Base-by-base conservation (phyloP, 116 monocot genomes). In the Papilionanthe hybrid region DNA sequence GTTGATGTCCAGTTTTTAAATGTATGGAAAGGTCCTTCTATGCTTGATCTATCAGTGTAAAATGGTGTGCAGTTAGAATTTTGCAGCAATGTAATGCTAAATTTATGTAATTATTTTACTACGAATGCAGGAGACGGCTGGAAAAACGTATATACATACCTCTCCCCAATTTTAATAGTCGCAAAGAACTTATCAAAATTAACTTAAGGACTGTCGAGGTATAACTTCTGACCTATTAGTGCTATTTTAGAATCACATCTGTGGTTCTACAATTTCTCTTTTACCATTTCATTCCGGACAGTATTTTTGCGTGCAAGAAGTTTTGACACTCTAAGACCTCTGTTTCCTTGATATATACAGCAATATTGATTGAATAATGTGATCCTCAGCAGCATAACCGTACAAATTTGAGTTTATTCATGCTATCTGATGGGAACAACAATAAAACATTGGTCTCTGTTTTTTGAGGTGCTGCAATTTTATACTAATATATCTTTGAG, bases 71-170 rank as follows among this genome's bases (percentile, higher is more conserved):
- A 42, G 72, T 72, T 72, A 44, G 43, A 69, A 69, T n/a, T 72
- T 43, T 44, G 20, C 44, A 72, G 43, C 32, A 43, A 1, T 43
- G 1, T 42, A 49, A 42, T 44, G 75, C 5, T 20, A 28, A 12
- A 49, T 9, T n/a, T 2, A 20, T 25, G 32, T 71, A 55, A 25
- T 80, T 41, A 56, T 32, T 77, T 5, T 41, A 82, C 28, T 77
- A 78, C 42, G 41, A 78, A 78, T 82, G 53, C 88, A 97, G 97
- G 91, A 91, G 97, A 83, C 67, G 97, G 78, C 84, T 97, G 68
- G 97, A 97, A 83, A 97, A 97, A 80, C 75, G 97, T 63, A 97
- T 97, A 80, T 97, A 97, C 75, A 97, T 97, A 79, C 97, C 97
- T 65, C 92, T 97, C 28, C 97, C 97, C 20, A 92, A 90, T 81